phyloP scores from a whole-genome alignment of 176 grass and related monocot species.

The Metroxylon sagu region DNA sequence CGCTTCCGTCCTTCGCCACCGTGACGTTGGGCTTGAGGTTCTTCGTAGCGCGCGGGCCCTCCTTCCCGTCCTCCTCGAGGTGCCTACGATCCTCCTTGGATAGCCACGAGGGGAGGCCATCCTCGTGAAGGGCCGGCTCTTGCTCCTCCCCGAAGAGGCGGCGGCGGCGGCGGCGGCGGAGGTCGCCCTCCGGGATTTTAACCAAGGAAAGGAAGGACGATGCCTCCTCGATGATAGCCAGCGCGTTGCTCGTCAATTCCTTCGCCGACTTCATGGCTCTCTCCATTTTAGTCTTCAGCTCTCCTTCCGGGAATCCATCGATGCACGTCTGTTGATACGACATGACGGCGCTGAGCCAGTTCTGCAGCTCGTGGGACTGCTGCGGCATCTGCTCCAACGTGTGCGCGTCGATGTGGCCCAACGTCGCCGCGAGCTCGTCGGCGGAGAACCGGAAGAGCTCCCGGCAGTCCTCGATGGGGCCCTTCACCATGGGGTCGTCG shows the following conservation, averaged over 20 bases:
- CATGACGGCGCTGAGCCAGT: constrained; percentile 12
- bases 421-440: constrained; percentile 42
- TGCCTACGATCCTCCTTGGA: neutral
- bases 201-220: neutral
- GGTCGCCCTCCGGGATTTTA: neutral
- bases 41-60: neutral
- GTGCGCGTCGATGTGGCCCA: constrained; percentile 27
- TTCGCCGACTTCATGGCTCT: neutral
- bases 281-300: constrained; percentile 4
- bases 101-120: neutral
- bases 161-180: neutral
- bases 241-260: constrained; percentile 1
- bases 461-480: constrained; percentile 54
- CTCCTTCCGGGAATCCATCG: constrained; percentile 5
- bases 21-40: constrained; percentile 1
- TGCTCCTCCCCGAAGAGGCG: neutral
- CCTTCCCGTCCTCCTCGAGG: neutral
- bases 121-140: neutral
- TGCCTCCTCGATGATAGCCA: neutral
- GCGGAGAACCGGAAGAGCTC: constrained; percentile 38
- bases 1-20: constrained; percentile 13
- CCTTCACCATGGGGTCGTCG: constrained; percentile 47
- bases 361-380: neutral
- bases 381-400: constrained; percentile 29
- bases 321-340: constrained; percentile 13